Conservation (phyloP, 306 rosid genomes). For the Vigna nakashimae region DNA sequence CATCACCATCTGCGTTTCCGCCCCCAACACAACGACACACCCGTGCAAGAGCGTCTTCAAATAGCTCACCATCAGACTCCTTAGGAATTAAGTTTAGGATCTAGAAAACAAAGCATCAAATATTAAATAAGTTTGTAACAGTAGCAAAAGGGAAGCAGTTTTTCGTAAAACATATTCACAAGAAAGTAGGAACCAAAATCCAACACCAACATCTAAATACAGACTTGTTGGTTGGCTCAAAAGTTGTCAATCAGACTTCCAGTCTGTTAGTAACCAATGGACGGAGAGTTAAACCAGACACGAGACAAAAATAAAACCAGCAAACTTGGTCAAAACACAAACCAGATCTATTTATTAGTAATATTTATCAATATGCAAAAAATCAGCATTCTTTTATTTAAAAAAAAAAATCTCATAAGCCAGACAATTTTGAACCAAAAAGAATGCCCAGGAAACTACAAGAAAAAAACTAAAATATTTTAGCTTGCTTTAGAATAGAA, state of each 20-base stretch:
- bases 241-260: background rate
- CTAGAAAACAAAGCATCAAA: constrained; percentile 53
- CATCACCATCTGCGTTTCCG: constrained; percentile 81
- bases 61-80: constrained; percentile 86
- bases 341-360: background rate
- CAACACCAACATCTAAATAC: constrained; percentile 30
- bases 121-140: constrained; percentile 6
- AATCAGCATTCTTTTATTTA: background rate
- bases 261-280: background rate
- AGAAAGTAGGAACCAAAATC: background rate
- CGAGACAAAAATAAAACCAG: constrained; percentile 6
- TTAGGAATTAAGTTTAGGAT: constrained; percentile 81
- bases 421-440: constrained; percentile 21
- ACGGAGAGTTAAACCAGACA: background rate
- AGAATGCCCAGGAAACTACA: constrained; percentile 6
- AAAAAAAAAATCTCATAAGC: background rate
- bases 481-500: constrained; percentile 10
- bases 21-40: constrained; percentile 93
- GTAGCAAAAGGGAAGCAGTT: background rate
- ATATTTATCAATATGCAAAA: background rate
- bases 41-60: constrained; percentile 97
- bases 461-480: background rate
- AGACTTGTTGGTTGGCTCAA: constrained; percentile 25
- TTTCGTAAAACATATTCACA: constrained; percentile 27
- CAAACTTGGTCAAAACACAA: constrained; percentile 17